These are phyloP conservation scores for Coccomyxa sp. DNA, from an alignment of 139 green algal genomes.

Conservation along the genomic window DNA sequence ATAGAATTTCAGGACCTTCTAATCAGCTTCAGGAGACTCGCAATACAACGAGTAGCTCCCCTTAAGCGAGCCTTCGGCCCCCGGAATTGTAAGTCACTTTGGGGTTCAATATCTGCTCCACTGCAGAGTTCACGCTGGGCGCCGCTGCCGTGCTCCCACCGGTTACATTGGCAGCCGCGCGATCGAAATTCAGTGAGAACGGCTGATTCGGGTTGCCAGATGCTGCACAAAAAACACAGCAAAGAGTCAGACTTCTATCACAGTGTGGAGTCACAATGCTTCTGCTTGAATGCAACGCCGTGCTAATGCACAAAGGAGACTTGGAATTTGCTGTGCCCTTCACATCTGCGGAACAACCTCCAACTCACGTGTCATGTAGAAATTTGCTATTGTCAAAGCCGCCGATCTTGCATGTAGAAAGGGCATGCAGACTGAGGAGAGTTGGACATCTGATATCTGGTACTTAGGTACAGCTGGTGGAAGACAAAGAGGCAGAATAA, in stretches of 20 bases:
- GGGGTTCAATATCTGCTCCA: neutral
- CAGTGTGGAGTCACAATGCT: neutral
- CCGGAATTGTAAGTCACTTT: neutral
- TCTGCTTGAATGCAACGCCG: too few species aligned
- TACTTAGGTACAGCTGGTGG: too few species aligned
- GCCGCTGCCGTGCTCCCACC: neutral
- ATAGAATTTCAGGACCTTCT: too few species aligned
- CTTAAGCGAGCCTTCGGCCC: neutral
- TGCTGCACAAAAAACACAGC: neutral
- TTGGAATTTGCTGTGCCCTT: neutral
- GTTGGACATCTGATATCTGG: too few species aligned
- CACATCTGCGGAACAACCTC: neutral
- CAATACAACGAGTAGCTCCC: too few species aligned
- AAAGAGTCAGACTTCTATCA: neutral
- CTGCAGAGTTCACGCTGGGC: neutral
- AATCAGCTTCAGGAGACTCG: too few species aligned
- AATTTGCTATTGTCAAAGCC: neutral
- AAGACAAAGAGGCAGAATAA: neutral
- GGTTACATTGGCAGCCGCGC: neutral
- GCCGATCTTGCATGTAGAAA: too few species aligned
- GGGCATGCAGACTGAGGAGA: too few species aligned
- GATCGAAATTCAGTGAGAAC: neutral
- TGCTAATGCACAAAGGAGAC: neutral
- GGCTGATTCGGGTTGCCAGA: neutral
- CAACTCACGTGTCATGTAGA: neutral